Base-by-base conservation (phyloP, 2,329 filamentous ascomycete species). In the Paraconiothyrium brasiliense region DNA sequence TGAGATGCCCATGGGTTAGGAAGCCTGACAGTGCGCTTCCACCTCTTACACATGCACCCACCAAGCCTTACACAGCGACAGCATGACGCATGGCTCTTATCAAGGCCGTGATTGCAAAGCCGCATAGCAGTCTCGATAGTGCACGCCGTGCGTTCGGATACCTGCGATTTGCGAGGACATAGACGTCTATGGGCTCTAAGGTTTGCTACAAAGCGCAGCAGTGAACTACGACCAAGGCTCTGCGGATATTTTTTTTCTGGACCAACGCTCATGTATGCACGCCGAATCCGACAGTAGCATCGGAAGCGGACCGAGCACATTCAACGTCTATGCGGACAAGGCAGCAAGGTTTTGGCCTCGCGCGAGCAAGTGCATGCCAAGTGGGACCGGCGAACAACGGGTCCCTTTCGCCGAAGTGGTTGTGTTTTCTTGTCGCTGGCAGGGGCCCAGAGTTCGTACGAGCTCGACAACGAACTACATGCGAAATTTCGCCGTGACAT, bases 271-370 rank as follows among this genome's bases (percentile, higher is more conserved):
- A 9, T 32, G 46, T 48, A 48, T 46, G 30, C 46, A 48, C 39
- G 46, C 11, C 24, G 24, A 48, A n/a, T 27, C 34, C 37, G 24
- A 55, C 39, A 32, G 52, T 20, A 46, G 27, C 27, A 44, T 55
- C 52, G 52, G 52, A 55, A 55, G 39, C 52, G 52, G 52, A 27
- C 24, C 37, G 52, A 44, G 14, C 37, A 22, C 27, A 24, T 24
- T 13, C 39, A 55, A 55, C 52, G 37, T 46, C 27, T 44, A 22
- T 34, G 27, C 52, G 39, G 16, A 34, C 22, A 13, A 30, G 24
- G 27, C 24, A 13, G 24, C 52, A 35, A 55, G 52, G 39, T 24
- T 55, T 44, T 10, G 27, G n/a, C 37, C 39, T 34, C 41, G 39
- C 27, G 39, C 24, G n/a, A 13, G 22, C 35, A n/a, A 43, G 37